These are phyloP conservation scores for Eragrostis curvula DNA, from an alignment of 176 grass and related monocot genomes.

Conservation along the genomic window DNA sequence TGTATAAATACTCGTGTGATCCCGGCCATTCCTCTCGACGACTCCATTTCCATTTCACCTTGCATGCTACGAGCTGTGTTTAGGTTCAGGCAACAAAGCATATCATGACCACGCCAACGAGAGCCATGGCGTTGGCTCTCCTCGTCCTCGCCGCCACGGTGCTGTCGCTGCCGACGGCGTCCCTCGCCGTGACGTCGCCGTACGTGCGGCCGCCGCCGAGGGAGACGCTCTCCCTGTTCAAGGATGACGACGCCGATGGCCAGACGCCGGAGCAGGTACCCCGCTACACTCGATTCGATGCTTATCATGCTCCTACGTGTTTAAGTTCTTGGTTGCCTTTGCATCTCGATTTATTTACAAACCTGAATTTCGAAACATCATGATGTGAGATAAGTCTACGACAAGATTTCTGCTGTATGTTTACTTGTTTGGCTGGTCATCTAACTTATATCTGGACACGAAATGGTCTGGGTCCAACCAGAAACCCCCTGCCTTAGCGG, in stretches of 20 bases:
- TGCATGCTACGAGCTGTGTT: no score
- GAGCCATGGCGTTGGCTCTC: not conserved
- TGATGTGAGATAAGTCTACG: no score
- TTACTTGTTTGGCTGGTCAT: no score
- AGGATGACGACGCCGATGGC: slow-evolving; percentile 42
- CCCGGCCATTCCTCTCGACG: not conserved
- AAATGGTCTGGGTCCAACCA: no score
- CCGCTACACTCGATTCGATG: no score
- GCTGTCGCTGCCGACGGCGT: not conserved
- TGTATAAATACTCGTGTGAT: not conserved
- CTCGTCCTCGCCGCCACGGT: not conserved
- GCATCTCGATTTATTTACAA: no score
- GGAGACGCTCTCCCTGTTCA: slow-evolving; percentile 31
- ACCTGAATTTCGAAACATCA: no score
- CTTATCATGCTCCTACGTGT: not conserved
- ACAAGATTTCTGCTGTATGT: no score
- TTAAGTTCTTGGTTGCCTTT: no score
- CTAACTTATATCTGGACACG: no score
- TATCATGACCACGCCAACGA: not conserved
- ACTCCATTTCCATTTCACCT: not conserved
- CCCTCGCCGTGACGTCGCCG: slow-evolving; percentile 43
- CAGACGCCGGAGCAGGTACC: slow-evolving; percentile 63
- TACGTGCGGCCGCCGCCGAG: slow-evolving; percentile 53
- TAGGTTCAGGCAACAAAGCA: no score
- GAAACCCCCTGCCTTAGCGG: no score